These are phyloP conservation scores for Salvia hispanica DNA, from an alignment of 257 asterid species.

Conservation along the genomic window DNA sequence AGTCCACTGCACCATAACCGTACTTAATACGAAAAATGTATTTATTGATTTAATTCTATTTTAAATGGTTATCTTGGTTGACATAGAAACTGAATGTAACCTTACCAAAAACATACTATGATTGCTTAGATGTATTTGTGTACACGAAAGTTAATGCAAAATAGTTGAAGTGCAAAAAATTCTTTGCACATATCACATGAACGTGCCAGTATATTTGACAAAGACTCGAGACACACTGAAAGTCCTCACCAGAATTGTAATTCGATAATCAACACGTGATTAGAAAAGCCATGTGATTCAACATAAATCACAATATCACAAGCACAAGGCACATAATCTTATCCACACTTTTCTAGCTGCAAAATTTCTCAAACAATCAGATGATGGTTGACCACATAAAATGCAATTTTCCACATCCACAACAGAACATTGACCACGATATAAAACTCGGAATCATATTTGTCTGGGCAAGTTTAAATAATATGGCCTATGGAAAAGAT, in stretches of 20 bases:
- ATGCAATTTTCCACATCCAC: conserved; percentile 11
- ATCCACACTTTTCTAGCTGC: conserved; percentile 8
- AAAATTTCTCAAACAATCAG: conserved; percentile 8
- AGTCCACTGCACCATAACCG: conserved; percentile 1
- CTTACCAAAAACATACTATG: conserved; percentile 3
- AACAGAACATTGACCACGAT: background rate
- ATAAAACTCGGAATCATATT: background rate
- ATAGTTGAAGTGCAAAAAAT: background rate
- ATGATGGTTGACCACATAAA: conserved; percentile 7
- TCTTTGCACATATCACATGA: background rate
- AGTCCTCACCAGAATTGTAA: conserved; percentile 14
- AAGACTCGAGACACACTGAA: background rate
- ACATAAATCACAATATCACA: conserved; percentile 15
- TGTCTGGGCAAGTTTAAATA: no score
- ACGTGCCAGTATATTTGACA: background rate
- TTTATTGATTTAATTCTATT: background rate
- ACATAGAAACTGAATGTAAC: background rate
- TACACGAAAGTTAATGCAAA: background rate
- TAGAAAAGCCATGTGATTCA: background rate
- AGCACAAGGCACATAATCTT: conserved; percentile 14
- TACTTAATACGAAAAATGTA: background rate
- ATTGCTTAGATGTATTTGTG: conserved; percentile 9
- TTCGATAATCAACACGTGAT: conserved; percentile 1
- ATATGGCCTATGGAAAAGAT: no score
- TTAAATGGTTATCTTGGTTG: background rate